Evolutionary conservation across 306 rosid genomes (phyloP), one percentile per base, ranked within the genome.

Genomic region (Senna tora): DNA sequence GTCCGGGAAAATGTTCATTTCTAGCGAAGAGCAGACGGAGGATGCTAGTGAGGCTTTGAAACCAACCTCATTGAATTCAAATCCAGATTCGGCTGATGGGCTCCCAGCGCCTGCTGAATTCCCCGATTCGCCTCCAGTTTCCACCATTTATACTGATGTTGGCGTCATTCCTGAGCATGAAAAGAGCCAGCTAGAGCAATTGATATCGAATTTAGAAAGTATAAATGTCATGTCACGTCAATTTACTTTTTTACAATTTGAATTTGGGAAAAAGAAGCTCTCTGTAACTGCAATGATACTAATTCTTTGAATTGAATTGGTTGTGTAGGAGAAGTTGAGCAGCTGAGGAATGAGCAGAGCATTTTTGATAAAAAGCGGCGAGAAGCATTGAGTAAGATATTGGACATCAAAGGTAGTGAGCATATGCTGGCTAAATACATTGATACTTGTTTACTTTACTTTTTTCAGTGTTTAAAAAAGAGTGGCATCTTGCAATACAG

Each of bases 371-470:
- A 75, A 43, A 89, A 87, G 76, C 71, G 97, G 54, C 87, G 86
- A 75, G 92, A 91, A 78, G 89, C 94, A 5, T 71, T 93, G 89
- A 91, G 89, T 53, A 91, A 84, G 87, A 91, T 93, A 73, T 66
- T 93, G 69, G 97, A 89, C 76, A 87, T 91, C 77, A 93, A 89
- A 93, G 98, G 98, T 93, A 77, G 38, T 50, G 39, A 33, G 30
- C 36, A 16, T 46, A 30, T 55, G 49, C 58, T 55, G 62, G 13
- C 36, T 36, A 45, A 55, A 34, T 69, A 69, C 20, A 13, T 13
- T n/a, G n/a, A n/a, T n/a, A n/a, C n/a, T n/a, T 66, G 41, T 9
- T 58, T 70, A 20, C 21, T 36, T 41, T 10, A 25, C 30, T 25
- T 25, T 25, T 25, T 56, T 1, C 25, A 55, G 28, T 62, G 69